Evolutionary conservation across 2,329 filamentous ascomycete genomes (phyloP), one percentile per base, ranked within the genome.

Genomic region (Lachnellula cervina): DNA sequence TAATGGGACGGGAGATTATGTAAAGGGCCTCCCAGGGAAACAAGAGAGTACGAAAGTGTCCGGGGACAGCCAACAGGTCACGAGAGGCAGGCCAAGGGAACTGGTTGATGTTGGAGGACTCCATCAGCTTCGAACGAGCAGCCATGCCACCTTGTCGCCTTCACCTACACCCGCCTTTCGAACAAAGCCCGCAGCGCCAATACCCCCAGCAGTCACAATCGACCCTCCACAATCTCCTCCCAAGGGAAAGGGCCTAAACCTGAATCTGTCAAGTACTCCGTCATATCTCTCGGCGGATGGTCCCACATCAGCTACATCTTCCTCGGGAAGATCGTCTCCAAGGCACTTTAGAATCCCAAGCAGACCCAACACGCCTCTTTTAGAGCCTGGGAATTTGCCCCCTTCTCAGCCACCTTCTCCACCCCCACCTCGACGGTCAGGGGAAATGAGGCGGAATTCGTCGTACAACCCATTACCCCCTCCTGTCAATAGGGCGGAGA

Each of bases 401-500:
- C 67, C 74, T 4, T 76, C 78, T 4, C 77, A 77, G 45, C 80
- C 82, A 4, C 83, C 83, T 8, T 86, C 83, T 16, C 84, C 83
- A 1, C 83, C 83, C 3, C 84, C 83, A 1, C 83, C 83, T 1
- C 75, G 83, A 62, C 76, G 83, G 59, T 87, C 83, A n/a, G 78
- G 71, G 5, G 84, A 86, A 66, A 62, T 82, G 3, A 76, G 76
- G 55, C 74, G 81, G 54, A 77, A 81, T 23, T 32, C 61, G 14
- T 55, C 63, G 13, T 55, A 60, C 64, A 59, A 77, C 68, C 58
- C 71, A 52, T 71, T 73, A 25, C 89, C 89, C 9, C 90, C 90
- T 4, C 87, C 88, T 0, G 80, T 92, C 38, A 94, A 95, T 69
- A 84, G 92, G 53, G 84, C 85, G 32, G 89, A 89, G 42, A 96